Evolutionary conservation across 2,329 filamentous ascomycete genomes (phyloP).

Genomic region (Colletotrichum godetiae): DNA sequence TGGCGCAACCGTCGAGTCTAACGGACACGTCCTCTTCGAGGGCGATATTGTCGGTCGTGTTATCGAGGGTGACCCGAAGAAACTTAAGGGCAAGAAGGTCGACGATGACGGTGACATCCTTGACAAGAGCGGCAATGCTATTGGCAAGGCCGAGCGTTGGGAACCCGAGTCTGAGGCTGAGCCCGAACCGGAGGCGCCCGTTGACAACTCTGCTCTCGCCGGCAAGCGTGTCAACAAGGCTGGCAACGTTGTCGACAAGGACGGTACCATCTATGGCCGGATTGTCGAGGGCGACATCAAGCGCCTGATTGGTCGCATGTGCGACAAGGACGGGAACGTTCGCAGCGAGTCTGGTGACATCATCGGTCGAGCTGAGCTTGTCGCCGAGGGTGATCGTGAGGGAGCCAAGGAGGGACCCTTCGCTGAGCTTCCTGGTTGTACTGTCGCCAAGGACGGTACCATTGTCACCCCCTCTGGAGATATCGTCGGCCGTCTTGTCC

Average conservation of each 20-base stretch:
- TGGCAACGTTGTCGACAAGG: constrained; percentile 68
- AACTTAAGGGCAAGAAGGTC: constrained; percentile 72
- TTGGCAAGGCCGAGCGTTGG: constrained; percentile 77
- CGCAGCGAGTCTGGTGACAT: constrained; percentile 79
- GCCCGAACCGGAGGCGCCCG: constrained; percentile 54
- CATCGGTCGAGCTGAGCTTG: constrained; percentile 74
- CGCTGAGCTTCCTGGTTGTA: constrained; percentile 72
- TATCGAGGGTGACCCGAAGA: constrained; percentile 72
- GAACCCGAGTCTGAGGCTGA: constrained; percentile 65
- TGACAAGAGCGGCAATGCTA: constrained; percentile 73
- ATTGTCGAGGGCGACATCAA: constrained; percentile 75
- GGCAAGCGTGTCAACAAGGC: constrained; percentile 80
- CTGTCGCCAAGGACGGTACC: constrained; percentile 76
- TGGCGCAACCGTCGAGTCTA: constrained; percentile 61
- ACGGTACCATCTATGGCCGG: constrained; percentile 69
- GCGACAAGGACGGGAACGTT: constrained; percentile 77
- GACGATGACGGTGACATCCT: constrained; percentile 77
- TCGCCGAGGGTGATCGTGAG: constrained; percentile 74
- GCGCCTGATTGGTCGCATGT: constrained; percentile 74
- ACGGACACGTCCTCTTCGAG: constrained; percentile 64
- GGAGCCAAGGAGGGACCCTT: constrained; percentile 75
- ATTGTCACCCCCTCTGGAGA: constrained; percentile 75
- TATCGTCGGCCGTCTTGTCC: constrained; percentile 76
- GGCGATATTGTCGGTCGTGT: constrained; percentile 70
- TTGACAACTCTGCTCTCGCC: constrained; percentile 71